These are phyloP conservation scores for Leccinellum rugosiceps DNA, from an alignment of 768 basidiomycete species.

Conservation along the genomic window DNA sequence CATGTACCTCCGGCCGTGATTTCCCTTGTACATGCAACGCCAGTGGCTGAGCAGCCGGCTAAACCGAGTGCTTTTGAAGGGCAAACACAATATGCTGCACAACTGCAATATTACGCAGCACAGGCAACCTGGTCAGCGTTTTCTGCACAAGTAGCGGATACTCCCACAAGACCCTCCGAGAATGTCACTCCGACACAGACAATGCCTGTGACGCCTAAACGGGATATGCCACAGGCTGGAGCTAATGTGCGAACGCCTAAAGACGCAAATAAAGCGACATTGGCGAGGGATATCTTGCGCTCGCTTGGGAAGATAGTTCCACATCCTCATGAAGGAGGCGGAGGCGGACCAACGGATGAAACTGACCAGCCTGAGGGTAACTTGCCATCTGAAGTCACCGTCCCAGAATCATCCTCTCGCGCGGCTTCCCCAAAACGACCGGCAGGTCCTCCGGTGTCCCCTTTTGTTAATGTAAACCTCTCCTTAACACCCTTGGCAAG, in stretches of 20 bases:
- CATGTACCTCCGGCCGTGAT: background rate
- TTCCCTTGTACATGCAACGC: background rate
- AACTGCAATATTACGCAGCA: slow-evolving; percentile 22
- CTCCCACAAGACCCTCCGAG: background rate
- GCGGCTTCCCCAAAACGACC: background rate
- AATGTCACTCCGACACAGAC: background rate
- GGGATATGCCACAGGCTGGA: background rate
- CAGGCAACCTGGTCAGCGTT: slow-evolving; percentile 11
- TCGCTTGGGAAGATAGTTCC: slow-evolving; percentile 39
- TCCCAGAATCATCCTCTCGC: background rate
- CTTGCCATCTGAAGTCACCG: background rate
- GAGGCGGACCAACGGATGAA: background rate
- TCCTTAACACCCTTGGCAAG: background rate
- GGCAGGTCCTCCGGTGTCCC: background rate
- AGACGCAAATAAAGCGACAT: slow-evolving; percentile 46
- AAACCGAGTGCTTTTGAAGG: background rate
- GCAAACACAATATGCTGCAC: slow-evolving; percentile 8
- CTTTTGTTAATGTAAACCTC: background rate
- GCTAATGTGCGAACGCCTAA: slow-evolving; percentile 26
- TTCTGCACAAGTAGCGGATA: slow-evolving; percentile 1
- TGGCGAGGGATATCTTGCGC: slow-evolving; percentile 56
- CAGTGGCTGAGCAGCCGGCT: background rate
- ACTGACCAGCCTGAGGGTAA: background rate
- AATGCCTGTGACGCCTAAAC: slow-evolving; percentile 7
- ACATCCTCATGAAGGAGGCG: slow-evolving; percentile 5